These are phyloP conservation scores for Anisodus acutangulus DNA, from an alignment of 257 asterid species.

Conservation along the genomic window DNA sequence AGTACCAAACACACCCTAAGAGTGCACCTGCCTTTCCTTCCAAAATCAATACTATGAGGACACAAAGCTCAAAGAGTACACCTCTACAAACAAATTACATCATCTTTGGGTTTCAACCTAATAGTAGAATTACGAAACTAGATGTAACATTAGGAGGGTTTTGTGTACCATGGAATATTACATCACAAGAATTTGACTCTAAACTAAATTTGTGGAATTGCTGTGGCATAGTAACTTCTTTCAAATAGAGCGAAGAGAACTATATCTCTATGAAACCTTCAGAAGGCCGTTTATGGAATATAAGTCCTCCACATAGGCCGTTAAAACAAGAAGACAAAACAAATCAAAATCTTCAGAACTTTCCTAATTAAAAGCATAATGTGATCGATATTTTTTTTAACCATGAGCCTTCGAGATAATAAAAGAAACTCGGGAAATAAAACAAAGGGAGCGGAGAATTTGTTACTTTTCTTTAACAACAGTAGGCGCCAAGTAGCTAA, in stretches of 20 bases:
- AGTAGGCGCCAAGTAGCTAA: not conserved
- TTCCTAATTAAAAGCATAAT: slow-evolving; percentile 9
- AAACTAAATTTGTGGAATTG: slow-evolving; percentile 3
- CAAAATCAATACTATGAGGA: not conserved
- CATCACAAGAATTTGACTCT: not conserved
- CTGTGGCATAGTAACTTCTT: not conserved
- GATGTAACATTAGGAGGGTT: not conserved
- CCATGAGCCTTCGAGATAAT: not conserved
- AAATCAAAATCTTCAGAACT: not conserved
- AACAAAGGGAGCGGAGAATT: not conserved
- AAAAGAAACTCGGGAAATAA: not conserved
- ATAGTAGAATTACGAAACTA: not conserved
- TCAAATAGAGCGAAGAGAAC: not conserved
- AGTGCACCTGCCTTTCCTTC: not conserved
- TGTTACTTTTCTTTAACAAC: not conserved
- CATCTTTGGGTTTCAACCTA: not conserved
- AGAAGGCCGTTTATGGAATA: not conserved
- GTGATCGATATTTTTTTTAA: not conserved
- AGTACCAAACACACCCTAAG: too few relatives aligned
- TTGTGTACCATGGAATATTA: not conserved
- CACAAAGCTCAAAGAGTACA: not conserved
- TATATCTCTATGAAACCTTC: not conserved
- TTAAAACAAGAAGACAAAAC: slow-evolving; percentile 1
- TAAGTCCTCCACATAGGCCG: not conserved
- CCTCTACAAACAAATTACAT: slow-evolving; percentile 5